Evolutionary conservation across 1,139 yeast species (phyloP).

Genomic region (Blastobotrys capitulatus): DNA sequence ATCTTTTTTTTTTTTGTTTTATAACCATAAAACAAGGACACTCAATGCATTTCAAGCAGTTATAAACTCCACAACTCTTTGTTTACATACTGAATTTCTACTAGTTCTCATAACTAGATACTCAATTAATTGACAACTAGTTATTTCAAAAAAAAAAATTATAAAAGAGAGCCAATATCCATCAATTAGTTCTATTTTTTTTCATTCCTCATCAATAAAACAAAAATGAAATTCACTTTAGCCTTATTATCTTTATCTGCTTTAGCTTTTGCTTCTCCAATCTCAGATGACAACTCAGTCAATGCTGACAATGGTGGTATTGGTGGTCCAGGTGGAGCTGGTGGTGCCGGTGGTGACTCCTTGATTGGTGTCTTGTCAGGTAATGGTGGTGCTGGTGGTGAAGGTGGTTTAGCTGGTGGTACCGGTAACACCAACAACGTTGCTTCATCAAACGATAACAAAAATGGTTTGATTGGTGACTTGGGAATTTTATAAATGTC

Average conservation of each 20-base stretch:
- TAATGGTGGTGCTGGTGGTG: constrained; percentile 1
- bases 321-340: constrained; percentile 8
- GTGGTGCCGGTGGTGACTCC: constrained; percentile 1
- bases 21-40: no score
- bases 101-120: no score
- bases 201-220: background rate
- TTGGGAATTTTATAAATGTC: constrained; percentile 1
- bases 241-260: constrained; percentile 1
- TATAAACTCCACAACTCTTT: no score
- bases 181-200: background rate
- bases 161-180: background rate
- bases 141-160: no score
- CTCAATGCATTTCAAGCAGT: no score
- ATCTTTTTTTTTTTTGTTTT: no score
- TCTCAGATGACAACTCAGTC: background rate
- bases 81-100: no score
- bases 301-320: constrained; percentile 5
- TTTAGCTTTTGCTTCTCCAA: background rate
- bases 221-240: constrained; percentile 1
- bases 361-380: background rate
- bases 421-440: background rate
- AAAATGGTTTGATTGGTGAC: background rate
- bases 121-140: no score
- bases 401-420: constrained; percentile 4
- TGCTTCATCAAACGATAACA: background rate